A percentile compares a stretch with the other conserved stretches of the same genome.
Conservation (phyloP, 176 grass and related monocot species). For the Saccharum officinarum region DNA sequence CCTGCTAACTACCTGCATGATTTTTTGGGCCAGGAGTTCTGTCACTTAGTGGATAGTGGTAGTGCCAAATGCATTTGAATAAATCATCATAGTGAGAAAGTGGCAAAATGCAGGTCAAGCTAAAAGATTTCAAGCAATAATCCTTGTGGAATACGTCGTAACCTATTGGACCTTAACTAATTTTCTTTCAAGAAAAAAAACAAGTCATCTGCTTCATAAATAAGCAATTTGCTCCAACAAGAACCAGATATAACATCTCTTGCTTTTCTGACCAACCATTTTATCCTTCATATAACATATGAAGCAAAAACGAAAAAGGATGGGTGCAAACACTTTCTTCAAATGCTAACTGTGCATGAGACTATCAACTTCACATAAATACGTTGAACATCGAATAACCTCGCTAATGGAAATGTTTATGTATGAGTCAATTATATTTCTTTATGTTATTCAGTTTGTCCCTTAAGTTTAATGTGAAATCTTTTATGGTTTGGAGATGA, state of each 20-base stretch:
- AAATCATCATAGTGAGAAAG: not conserved
- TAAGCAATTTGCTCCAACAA: conserved; percentile 18
- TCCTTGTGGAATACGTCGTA: conserved; percentile 8
- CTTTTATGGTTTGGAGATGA: conserved; percentile 10
- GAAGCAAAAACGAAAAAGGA: not conserved
- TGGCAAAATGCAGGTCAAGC: not conserved
- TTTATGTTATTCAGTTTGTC: not conserved
- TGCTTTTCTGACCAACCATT: conserved; percentile 1
- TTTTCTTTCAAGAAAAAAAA: not conserved
- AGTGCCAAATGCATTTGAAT: conserved; percentile 5
- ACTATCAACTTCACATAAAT: conserved; percentile 19
- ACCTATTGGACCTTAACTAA: not conserved
- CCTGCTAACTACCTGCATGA: conserved; percentile 1
- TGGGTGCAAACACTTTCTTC: not conserved
- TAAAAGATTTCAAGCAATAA: not conserved
- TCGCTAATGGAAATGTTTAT: not conserved
- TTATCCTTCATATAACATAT: conserved; percentile 2
- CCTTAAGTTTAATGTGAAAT: not conserved
- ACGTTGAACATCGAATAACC: not conserved
- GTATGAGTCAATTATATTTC: not conserved
- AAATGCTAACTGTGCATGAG: not conserved
- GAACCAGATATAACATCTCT: not conserved
- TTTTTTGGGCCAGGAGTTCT: not conserved
- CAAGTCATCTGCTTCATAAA: not conserved
- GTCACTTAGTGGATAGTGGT: not conserved